A percentile compares a stretch with the other conserved stretches of the same genome.
Conservation (phyloP, 2,329 filamentous ascomycete genomes). For the Venturia carpophila region DNA sequence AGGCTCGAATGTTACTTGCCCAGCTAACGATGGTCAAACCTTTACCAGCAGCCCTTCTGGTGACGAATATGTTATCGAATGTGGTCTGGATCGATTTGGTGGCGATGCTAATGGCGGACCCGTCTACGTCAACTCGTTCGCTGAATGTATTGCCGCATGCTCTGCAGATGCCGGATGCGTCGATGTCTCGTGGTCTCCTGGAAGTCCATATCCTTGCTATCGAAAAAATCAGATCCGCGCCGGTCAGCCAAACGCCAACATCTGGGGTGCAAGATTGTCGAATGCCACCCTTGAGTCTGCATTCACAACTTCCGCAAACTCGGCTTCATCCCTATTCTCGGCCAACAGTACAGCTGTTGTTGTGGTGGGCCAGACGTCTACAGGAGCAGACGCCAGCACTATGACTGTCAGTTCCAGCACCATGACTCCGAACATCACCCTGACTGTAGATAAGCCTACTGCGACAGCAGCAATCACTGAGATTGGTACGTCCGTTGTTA, state of each 20-base stretch:
- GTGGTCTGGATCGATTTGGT: background rate
- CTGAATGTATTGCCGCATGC: background rate
- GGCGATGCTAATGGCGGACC: slow-evolving; percentile 1
- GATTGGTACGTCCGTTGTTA: too few species aligned
- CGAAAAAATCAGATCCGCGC: background rate
- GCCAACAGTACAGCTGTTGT: background rate
- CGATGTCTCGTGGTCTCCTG: background rate
- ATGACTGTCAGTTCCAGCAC: background rate
- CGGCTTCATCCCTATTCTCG: too few species aligned
- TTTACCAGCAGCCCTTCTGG: background rate
- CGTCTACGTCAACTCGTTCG: background rate
- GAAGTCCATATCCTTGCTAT: background rate
- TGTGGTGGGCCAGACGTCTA: background rate
- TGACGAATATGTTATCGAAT: slow-evolving; percentile 1
- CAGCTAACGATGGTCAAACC: background rate
- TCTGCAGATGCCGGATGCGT: background rate
- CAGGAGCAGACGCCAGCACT: background rate
- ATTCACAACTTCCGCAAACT: too few species aligned
- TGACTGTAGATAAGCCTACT: background rate
- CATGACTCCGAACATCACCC: background rate
- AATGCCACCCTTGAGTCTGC: background rate
- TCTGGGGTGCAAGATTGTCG: background rate
- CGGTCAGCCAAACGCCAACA: background rate
- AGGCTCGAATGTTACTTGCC: background rate
- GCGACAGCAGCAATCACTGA: background rate